phyloP scores from a whole-genome alignment of 352 stramenopile species.

The Phytophthora aleatoria region DNA sequence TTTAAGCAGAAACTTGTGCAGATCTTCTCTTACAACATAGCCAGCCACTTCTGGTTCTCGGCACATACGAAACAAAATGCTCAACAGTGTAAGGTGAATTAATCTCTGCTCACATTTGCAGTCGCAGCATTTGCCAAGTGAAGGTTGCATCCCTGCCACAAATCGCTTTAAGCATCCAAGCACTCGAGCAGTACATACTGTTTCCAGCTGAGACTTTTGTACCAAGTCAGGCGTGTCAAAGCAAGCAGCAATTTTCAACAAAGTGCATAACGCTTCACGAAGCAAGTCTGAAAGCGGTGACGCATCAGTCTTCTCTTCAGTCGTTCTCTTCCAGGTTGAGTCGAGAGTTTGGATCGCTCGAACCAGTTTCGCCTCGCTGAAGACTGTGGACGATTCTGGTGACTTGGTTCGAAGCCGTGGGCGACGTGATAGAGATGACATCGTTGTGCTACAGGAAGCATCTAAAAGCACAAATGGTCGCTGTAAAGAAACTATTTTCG shows the following conservation, averaged over 20 bases:
- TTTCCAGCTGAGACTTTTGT: slow-evolving; percentile 31
- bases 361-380: slow-evolving; percentile 42
- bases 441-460: neutral
- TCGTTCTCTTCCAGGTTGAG: slow-evolving; percentile 17
- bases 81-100: slow-evolving; percentile 31
- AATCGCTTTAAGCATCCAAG: slow-evolving; percentile 48
- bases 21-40: slow-evolving; percentile 43
- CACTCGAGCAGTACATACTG: slow-evolving; percentile 39
- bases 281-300: slow-evolving; percentile 15
- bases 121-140: slow-evolving; percentile 28
- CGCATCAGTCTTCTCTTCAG: neutral
- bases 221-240: slow-evolving; percentile 21
- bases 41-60: slow-evolving; percentile 34
- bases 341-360: slow-evolving; percentile 54
- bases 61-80: slow-evolving; percentile 50
- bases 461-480: neutral
- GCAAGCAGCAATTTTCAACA: slow-evolving; percentile 36
- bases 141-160: slow-evolving; percentile 7
- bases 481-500: slow-evolving; percentile 24
- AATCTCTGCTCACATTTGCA: slow-evolving; percentile 34
- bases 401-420: slow-evolving; percentile 2
- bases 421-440: slow-evolving; percentile 14
- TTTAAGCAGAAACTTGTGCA: slow-evolving; percentile 49
- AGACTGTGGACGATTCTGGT: neutral
- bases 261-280: slow-evolving; percentile 32